Evolutionary conservation across 768 basidiomycete species (phyloP).

Genomic region (Tricholoma flavovirens): DNA sequence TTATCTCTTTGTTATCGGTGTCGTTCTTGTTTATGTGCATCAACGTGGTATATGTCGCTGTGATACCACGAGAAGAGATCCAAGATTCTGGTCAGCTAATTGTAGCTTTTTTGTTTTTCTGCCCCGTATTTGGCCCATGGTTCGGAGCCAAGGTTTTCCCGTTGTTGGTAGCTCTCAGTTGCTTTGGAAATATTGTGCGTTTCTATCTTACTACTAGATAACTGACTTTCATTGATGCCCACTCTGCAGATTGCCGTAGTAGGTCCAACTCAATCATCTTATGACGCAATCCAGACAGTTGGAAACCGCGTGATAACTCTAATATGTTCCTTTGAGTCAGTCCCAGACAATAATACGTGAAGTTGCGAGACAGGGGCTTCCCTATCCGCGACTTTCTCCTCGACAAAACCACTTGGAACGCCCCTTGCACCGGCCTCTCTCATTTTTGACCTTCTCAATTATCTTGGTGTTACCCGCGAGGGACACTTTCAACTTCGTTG

Average conservation of each 20-base stretch:
- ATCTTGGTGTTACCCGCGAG: constrained; percentile 34
- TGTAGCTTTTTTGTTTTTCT: constrained; percentile 30
- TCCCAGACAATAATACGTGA: constrained; percentile 41
- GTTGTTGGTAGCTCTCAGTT: constrained; percentile 27
- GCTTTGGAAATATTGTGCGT: constrained; percentile 33
- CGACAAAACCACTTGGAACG: constrained; percentile 43
- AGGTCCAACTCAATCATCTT: neutral
- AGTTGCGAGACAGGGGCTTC: constrained; percentile 47
- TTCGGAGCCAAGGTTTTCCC: constrained; percentile 25
- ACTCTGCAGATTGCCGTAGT: constrained; percentile 25
- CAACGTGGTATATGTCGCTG: constrained; percentile 35
- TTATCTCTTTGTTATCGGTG: constrained; percentile 35
- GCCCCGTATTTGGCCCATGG: constrained; percentile 23
- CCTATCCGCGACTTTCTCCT: constrained; percentile 41
- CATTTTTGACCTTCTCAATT: constrained; percentile 34
- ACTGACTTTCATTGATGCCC: neutral
- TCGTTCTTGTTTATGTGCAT: constrained; percentile 41
- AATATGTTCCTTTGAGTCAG: constrained; percentile 9
- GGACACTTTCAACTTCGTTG: constrained; percentile 32
- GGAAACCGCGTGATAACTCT: constrained; percentile 16
- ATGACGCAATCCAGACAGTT: constrained; percentile 17
- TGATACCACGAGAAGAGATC: constrained; percentile 30
- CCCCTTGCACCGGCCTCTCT: constrained; percentile 38
- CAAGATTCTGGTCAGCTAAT: constrained; percentile 27
- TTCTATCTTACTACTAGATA: neutral